Base-by-base conservation (phyloP, 805 yeast species). In the Candida pini region DNA sequence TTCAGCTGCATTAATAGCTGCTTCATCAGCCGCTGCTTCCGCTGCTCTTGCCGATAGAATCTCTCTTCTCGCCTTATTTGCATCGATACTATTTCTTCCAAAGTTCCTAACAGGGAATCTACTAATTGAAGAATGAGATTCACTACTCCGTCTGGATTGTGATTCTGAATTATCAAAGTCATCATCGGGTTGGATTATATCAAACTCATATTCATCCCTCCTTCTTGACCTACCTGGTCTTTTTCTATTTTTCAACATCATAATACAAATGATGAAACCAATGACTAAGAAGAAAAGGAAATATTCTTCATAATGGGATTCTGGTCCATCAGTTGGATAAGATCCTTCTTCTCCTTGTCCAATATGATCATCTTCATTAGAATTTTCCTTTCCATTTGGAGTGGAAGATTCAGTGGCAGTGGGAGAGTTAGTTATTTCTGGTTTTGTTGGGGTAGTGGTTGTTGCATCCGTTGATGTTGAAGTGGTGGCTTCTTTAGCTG, bases 181-280 rank as follows among this genome's bases (percentile, higher is more conserved):
- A 27, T 50, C 50, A 17, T 46, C 56, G 17, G 50, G 81, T 14
- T 78, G 81, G 29, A 83, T 83, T 30, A 82, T 76, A 51, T 83
- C 94, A 51, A 83, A 80, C 52, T 83, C 92, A 49, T 73, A 79
- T 26, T 79, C 87, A 48, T 81, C 75, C 60, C 88, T 62, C 52
- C 82, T 62, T 58, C 85, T 64, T 38, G 61, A 53, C 21, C 62
- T 45, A 6, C 60, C 67, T 41, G 69, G 66, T 30, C 54, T 59
- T 28, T 54, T 50, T 56, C 62, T 45, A 18, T 38, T 49, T 19
- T 60, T 68, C 45, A 54, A 68, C 48, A 64, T 75, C 42, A 57
- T 64, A 50, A 62, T 58, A 41, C 60, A 63, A 9, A 68, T 52
- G 5, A 66, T 50, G 44, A 78, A 76, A 5, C 90, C 90, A 31